Percentiles rank a stretch among this genome's conserved stretches.
Conservation (phyloP, 208 protist species). For the Histomonas meleagridis region DNA sequence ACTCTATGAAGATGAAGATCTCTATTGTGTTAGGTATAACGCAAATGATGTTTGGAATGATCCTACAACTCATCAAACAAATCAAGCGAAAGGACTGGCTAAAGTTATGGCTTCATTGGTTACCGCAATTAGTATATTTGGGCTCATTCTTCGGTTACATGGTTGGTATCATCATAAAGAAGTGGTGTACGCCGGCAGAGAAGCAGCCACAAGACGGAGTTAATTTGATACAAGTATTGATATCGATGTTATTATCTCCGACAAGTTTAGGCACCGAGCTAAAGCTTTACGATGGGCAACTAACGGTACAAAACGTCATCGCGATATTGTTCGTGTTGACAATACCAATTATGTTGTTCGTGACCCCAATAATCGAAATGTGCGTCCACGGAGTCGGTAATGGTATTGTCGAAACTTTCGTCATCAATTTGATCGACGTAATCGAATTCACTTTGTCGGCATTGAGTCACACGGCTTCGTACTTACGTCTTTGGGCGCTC, state of each 20-base stretch:
- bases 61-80: constrained; percentile 69
- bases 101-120: constrained; percentile 57
- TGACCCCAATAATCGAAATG: too few species aligned
- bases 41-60: constrained; percentile 81
- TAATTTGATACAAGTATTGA: too few species aligned
- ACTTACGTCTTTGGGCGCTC: constrained; percentile 97
- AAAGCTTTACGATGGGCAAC: too few species aligned
- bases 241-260: too few species aligned
- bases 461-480: constrained; percentile 98
- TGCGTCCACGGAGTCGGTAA: too few species aligned
- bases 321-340: background rate
- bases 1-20: constrained; percentile 96
- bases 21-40: constrained; percentile 69
- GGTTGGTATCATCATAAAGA: constrained; percentile 83
- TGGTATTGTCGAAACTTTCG: constrained; percentile 77
- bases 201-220: too few species aligned
- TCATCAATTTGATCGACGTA: constrained; percentile 92
- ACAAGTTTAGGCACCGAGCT: too few species aligned
- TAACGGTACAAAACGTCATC: background rate
- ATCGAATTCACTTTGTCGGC: constrained; percentile 95
- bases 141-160: constrained; percentile 71
- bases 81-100: constrained; percentile 42
- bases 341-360: constrained; percentile 42
- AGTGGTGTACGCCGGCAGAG: constrained; percentile 81
- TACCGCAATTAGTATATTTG: constrained; percentile 88